Percentiles rank a stretch among this genome's conserved stretches.
phyloP scores from a whole-genome alignment of 2,329 filamentous ascomycete genomes.

The Zymoseptoria ardabiliae region DNA sequence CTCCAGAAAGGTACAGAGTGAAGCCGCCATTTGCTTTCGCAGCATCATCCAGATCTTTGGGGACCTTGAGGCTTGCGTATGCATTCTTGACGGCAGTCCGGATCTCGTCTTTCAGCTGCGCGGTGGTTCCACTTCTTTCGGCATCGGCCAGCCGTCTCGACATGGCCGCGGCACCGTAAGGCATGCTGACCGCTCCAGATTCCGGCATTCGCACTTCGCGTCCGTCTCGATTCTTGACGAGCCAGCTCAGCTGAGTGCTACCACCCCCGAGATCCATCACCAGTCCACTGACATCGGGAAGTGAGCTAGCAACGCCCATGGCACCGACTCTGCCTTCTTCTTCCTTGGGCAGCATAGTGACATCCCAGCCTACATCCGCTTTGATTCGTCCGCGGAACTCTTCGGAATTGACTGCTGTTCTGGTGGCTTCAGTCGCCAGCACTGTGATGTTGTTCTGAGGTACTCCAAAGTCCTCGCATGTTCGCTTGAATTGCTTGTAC shows the following conservation, averaged over 20 bases:
- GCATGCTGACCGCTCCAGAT: constrained; percentile 55
- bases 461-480: constrained; percentile 64
- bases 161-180: constrained; percentile 63
- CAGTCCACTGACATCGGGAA: constrained; percentile 62
- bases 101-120: constrained; percentile 41
- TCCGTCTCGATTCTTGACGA: constrained; percentile 40
- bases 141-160: constrained; percentile 47
- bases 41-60: constrained; percentile 43
- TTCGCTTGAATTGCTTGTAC: constrained; percentile 62
- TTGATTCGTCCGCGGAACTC: constrained; percentile 61
- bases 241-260: constrained; percentile 63
- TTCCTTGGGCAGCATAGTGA: constrained; percentile 66
- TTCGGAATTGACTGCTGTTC: constrained; percentile 66
- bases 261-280: constrained; percentile 81
- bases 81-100: constrained; percentile 44
- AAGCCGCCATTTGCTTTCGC: constrained; percentile 45
- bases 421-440: constrained; percentile 83
- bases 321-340: constrained; percentile 80
- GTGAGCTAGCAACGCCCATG: constrained; percentile 71
- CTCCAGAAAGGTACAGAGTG: constrained; percentile 77
- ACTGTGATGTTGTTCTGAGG: constrained; percentile 59
- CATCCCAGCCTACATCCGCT: constrained; percentile 56
- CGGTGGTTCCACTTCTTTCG: constrained; percentile 32
- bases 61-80: constrained; percentile 43
- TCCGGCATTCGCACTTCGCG: constrained; percentile 47